Base-by-base conservation (phyloP, 176 grass and related monocot genomes). In the Musa acuminata region DNA sequence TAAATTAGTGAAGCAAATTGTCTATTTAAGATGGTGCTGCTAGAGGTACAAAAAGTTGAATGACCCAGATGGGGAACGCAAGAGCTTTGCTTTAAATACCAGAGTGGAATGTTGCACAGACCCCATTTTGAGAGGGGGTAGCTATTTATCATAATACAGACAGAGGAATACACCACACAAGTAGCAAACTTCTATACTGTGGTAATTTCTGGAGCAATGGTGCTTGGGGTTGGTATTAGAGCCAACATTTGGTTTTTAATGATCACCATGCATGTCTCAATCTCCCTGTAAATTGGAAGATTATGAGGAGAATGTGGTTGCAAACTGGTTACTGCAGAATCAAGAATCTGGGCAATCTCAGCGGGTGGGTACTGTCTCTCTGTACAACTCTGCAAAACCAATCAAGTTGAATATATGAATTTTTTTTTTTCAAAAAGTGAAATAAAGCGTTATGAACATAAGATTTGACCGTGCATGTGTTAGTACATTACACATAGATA, bases 191-290 rank as follows among this genome's bases (percentile, higher is more conserved):
- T 51, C 67, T 89, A 89, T 55, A 59, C 68, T 35, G 69, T 25
- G 8, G 78, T 26, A 25, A 78, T 53, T 29, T 69, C 76, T 12
- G 19, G 50, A 71, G 53, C 76, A 62, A 70, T 72, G 54, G 69
- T 58, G 26, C 67, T 80, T 11, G 89, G 85, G 4, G 90, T 91
- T 14, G 95, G 95, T 87, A 98, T 84, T 53, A 93, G 72, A 25
- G 90, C 82, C 75, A 99, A 80, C 90, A 99, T 94, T 66, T 91
- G 88, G 63, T 93, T 91, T 55, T 94, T 99, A 64, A 93, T 94
- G 64, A 91, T 91, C 16, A 90, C 86, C 90, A 99, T 89, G 76
- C 75, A 93, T 69, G 72, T 85, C 80, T 99, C 95, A 2, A 99
- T 99, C 72, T 94, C 95, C 75, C 82, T 75, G 79, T 91, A 99